phyloP scores from a whole-genome alignment of 805 yeast genomes.

The Lipomyces kockii region DNA sequence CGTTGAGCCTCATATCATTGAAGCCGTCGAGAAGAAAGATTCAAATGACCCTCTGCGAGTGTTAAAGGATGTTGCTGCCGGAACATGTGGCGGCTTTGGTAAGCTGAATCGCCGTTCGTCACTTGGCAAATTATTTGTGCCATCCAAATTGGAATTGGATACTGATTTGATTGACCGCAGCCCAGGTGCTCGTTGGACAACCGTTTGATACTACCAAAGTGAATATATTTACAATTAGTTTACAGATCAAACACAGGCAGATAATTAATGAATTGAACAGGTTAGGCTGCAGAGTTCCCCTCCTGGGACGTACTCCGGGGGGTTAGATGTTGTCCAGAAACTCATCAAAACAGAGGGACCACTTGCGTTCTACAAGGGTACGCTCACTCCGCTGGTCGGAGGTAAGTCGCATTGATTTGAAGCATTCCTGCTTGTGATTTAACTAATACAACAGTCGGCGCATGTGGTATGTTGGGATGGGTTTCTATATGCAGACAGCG shows the following conservation, averaged over 20 bases:
- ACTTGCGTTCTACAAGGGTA: constrained; percentile 88
- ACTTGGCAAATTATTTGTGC: background rate
- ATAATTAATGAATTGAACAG: constrained; percentile 47
- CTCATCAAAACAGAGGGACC: constrained; percentile 81
- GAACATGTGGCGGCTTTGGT: constrained; percentile 87
- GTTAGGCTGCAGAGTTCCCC: constrained; percentile 90
- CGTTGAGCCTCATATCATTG: constrained; percentile 32
- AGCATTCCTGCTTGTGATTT: constrained; percentile 45
- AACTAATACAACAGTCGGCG: constrained; percentile 63
- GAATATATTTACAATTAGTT: background rate
- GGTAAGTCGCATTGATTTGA: constrained; percentile 42
- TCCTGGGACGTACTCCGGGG: constrained; percentile 71
- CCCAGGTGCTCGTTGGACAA: constrained; percentile 94
- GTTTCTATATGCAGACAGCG: background rate
- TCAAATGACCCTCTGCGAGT: constrained; percentile 48
- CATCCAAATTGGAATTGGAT: background rate
- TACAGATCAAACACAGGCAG: background rate
- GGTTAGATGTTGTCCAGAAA: constrained; percentile 75
- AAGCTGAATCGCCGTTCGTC: constrained; percentile 6
- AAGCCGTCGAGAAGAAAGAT: constrained; percentile 33
- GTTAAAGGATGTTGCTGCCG: constrained; percentile 80
- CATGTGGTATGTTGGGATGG: constrained; percentile 59
- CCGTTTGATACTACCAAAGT: constrained; percentile 41
- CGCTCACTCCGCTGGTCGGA: constrained; percentile 89
- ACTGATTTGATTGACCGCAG: constrained; percentile 41